Conservation (phyloP, 441 rosid genomes). For the Heliophila coronopifolia region DNA sequence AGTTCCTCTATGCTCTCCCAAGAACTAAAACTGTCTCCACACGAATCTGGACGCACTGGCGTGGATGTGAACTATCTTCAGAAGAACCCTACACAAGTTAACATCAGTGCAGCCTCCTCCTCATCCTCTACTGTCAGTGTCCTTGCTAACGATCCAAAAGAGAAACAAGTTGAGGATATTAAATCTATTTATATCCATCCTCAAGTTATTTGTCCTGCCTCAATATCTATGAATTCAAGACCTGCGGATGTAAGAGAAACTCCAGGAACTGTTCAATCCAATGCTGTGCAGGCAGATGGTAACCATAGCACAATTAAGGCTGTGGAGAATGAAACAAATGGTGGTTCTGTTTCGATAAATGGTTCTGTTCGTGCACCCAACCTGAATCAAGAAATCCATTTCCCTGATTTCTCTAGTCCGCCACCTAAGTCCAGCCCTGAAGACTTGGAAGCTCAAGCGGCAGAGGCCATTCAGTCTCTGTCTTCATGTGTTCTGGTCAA, state of each 20-base stretch:
- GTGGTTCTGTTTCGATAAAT: constrained; percentile 28
- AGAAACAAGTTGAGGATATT: constrained; percentile 29
- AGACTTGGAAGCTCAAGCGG: constrained; percentile 42
- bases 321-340: constrained; percentile 22
- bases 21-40: constrained; percentile 28
- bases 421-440: constrained; percentile 42
- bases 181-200: constrained; percentile 35
- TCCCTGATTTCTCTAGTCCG: constrained; percentile 44
- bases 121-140: constrained; percentile 36
- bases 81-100: constrained; percentile 34
- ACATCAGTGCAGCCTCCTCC: constrained; percentile 32
- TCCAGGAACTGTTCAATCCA: constrained; percentile 17
- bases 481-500: constrained; percentile 43
- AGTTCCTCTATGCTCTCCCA: constrained; percentile 25
- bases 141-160: constrained; percentile 33
- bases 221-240: constrained; percentile 21
- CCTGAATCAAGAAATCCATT: constrained; percentile 39
- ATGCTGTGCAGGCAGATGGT: constrained; percentile 17
- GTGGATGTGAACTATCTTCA: constrained; percentile 31
- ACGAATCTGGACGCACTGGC: constrained; percentile 23
- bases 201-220: constrained; percentile 22
- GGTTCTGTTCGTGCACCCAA: constrained; percentile 34
- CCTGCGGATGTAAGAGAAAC: constrained; percentile 20
- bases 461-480: constrained; percentile 42
- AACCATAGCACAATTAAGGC: constrained; percentile 4